Evolutionary conservation across 2,329 filamentous ascomycete species (phyloP).

Genomic region (Xylariaceae sp.): DNA sequence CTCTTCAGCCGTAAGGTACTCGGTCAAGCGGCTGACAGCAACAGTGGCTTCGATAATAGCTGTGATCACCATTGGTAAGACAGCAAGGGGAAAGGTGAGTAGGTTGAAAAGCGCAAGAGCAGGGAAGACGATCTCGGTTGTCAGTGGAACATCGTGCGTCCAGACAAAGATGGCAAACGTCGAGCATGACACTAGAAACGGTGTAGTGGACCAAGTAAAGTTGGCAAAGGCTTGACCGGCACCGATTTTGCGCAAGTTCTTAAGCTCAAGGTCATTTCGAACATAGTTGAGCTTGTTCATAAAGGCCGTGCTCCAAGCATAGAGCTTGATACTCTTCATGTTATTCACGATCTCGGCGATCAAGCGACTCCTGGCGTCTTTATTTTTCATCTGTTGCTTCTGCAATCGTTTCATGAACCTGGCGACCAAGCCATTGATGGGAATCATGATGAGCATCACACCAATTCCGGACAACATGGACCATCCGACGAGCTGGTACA

Average conservation of each 20-base stretch:
- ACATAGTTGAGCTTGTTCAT: conserved; percentile 97
- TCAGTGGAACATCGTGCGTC: conserved; percentile 74
- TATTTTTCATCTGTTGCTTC: conserved; percentile 98
- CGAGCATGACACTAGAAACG: conserved; percentile 94
- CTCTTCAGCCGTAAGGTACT: conserved; percentile 84
- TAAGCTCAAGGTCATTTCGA: conserved; percentile 90
- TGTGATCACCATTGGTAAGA: conserved; percentile 97
- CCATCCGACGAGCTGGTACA: conserved; percentile 90
- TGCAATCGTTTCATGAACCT: conserved; percentile 91
- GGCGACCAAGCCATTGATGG: conserved; percentile 88
- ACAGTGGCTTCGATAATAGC: conserved; percentile 95
- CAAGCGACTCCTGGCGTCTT: conserved; percentile 84
- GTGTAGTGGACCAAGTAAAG: conserved; percentile 96
- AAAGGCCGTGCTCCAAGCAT: conserved; percentile 95
- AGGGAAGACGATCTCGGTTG: conserved; percentile 93
- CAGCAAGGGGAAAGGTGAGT: conserved; percentile 87
- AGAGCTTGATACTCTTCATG: conserved; percentile 99
- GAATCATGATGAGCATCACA: conserved; percentile 97
- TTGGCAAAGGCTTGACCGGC: conserved; percentile 91
- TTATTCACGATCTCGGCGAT: conserved; percentile 99
- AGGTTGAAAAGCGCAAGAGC: conserved; percentile 90
- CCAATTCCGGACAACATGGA: conserved; percentile 95
- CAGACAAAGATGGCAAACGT: conserved; percentile 94
- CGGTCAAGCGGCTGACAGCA: conserved; percentile 78
- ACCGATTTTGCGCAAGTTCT: conserved; percentile 93